Conservation (phyloP, 495 filamentous ascomycete species). For the Trichoderma gamsii region DNA sequence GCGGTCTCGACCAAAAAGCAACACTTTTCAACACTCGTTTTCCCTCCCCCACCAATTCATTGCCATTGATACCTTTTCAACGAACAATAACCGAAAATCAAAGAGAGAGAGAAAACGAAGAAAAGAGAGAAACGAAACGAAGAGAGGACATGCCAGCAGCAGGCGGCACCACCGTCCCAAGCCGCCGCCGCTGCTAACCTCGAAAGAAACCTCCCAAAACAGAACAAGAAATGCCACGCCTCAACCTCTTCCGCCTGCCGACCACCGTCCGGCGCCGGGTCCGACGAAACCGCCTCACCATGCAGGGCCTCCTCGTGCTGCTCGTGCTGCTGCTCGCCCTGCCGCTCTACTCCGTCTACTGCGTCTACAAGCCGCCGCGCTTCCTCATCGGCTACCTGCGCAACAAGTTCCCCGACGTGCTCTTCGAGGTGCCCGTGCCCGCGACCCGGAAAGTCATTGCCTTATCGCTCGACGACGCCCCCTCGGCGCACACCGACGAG, state of each 20-base stretch:
- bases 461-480: constrained; percentile 80
- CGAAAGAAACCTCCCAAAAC: too few species aligned
- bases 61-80: too few species aligned
- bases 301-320: constrained; percentile 49
- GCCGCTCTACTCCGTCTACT: constrained; percentile 50
- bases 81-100: too few species aligned
- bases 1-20: background rate
- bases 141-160: constrained; percentile 6
- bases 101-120: background rate
- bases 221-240: constrained; percentile 28
- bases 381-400: constrained; percentile 62
- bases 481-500: constrained; percentile 62
- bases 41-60: background rate
- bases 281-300: constrained; percentile 48
- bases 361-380: constrained; percentile 68
- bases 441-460: constrained; percentile 55
- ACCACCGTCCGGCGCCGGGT: constrained; percentile 47
- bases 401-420: constrained; percentile 64
- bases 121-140: background rate
- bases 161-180: background rate
- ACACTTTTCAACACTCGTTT: background rate
- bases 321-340: constrained; percentile 42
- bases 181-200: background rate
- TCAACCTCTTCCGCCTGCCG: constrained; percentile 45
- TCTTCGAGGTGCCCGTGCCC: constrained; percentile 63